Conservation (phyloP, 2,329 filamentous ascomycete species). For the Emericellopsis cladophorae region DNA sequence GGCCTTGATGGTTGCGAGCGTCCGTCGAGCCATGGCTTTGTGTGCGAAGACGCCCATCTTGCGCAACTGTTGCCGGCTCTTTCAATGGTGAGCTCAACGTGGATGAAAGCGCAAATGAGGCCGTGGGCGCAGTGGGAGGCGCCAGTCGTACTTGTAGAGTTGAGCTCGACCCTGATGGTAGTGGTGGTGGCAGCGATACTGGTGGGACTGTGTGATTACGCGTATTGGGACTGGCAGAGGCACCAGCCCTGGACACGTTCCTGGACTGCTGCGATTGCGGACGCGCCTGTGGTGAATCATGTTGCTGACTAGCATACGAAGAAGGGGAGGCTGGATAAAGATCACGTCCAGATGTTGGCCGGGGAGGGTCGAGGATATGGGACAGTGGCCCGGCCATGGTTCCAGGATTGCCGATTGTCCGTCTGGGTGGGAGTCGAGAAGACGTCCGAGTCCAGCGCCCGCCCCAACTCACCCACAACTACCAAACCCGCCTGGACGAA, state of each 20-base stretch:
- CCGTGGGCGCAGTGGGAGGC: not conserved
- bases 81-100: not conserved
- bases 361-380: constrained; percentile 17
- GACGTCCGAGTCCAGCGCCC: too few relatives aligned
- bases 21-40: too few relatives aligned
- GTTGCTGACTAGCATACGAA: not conserved
- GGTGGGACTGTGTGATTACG: constrained; percentile 2
- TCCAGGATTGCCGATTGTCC: too few relatives aligned
- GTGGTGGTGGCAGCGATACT: not conserved
- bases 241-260: not conserved
- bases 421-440: too few relatives aligned
- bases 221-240: constrained; percentile 2
- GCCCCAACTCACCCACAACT: too few relatives aligned
- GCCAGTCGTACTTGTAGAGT: constrained; percentile 2
- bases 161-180: constrained; percentile 1
- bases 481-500: too few relatives aligned
- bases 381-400: constrained; percentile 18
- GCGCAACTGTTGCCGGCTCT: too few relatives aligned
- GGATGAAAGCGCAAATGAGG: not conserved
- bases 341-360: constrained; percentile 6
- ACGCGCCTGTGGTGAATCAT: not conserved
- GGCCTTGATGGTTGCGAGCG: too few relatives aligned
- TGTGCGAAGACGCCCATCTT: not conserved
- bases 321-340: not conserved
- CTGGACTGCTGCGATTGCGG: not conserved